A percentile compares a stretch with the other conserved stretches of the same genome.
These are phyloP conservation scores for Sugiyamaella novakii DNA, from an alignment of 1,139 yeast genomes.

Conservation along the genomic window DNA sequence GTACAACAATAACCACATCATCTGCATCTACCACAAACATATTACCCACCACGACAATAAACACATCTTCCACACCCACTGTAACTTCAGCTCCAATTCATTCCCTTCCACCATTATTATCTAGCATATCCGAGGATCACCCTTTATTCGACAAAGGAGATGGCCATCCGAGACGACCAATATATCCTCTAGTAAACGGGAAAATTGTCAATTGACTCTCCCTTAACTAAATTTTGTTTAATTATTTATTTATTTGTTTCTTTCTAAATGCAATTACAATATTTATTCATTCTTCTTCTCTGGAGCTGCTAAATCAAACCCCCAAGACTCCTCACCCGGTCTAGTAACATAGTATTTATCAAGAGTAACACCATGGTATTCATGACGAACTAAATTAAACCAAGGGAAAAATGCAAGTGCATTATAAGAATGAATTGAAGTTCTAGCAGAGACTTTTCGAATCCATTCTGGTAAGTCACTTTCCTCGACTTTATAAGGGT, in stretches of 20 bases:
- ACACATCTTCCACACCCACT: neutral
- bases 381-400: constrained; percentile 82
- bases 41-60: neutral
- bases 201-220: constrained; percentile 1
- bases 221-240: neutral
- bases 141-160: constrained; percentile 16
- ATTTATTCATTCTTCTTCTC: constrained; percentile 3
- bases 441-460: constrained; percentile 76
- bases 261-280: constrained; percentile 17
- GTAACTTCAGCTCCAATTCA: neutral
- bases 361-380: constrained; percentile 78
- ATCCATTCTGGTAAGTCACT: constrained; percentile 66
- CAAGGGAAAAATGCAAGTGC: constrained; percentile 70
- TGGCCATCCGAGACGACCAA: constrained; percentile 14
- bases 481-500: constrained; percentile 60
- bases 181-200: constrained; percentile 5
- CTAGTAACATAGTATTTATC: constrained; percentile 69
- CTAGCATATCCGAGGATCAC: constrained; percentile 1
- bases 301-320: constrained; percentile 37
- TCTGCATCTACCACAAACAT: neutral
- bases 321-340: constrained; percentile 49
- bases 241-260: constrained; percentile 9
- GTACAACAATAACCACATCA: neutral
- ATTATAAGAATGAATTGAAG: constrained; percentile 72
- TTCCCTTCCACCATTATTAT: neutral